These are phyloP conservation scores for Darksidea phi DNA, from an alignment of 495 filamentous ascomycete genomes.

Conservation along the genomic window DNA sequence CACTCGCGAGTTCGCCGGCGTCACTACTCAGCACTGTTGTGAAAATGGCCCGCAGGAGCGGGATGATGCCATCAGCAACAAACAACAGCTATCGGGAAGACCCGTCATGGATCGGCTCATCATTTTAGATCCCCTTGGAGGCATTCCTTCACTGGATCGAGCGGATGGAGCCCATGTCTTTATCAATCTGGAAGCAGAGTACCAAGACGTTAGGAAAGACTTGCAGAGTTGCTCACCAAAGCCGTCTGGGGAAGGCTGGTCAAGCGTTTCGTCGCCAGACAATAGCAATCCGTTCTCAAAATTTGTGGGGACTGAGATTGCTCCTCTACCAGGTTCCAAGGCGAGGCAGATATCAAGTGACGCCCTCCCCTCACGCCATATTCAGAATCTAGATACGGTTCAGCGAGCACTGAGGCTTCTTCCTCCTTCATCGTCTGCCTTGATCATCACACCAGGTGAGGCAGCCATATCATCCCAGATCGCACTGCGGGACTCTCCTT, in stretches of 20 bases:
- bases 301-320: slow-evolving; percentile 45
- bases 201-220: slow-evolving; percentile 60
- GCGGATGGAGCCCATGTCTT: slow-evolving; percentile 78
- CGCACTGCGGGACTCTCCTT: slow-evolving; percentile 47
- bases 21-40: slow-evolving; percentile 12
- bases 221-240: slow-evolving; percentile 42
- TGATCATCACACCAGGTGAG: slow-evolving; percentile 82
- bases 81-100: slow-evolving; percentile 24
- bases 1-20: slow-evolving; percentile 67
- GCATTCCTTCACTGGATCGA: slow-evolving; percentile 70
- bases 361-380: slow-evolving; percentile 27
- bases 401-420: slow-evolving; percentile 68
- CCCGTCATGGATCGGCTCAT: slow-evolving; percentile 82
- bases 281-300: slow-evolving; percentile 52
- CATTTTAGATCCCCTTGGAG: slow-evolving; percentile 82
- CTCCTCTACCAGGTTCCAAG: background rate
- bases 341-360: background rate
- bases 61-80: background rate
- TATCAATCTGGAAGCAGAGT: slow-evolving; percentile 94
- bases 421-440: slow-evolving; percentile 79
- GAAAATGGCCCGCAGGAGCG: slow-evolving; percentile 8
- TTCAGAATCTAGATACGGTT: slow-evolving; percentile 71
- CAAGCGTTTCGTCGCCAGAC: slow-evolving; percentile 32
- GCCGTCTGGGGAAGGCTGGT: background rate
- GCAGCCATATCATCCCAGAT: slow-evolving; percentile 64